These are phyloP conservation scores for Phaeoacremonium minimum DNA, from an alignment of 2,329 filamentous ascomycete species.

Conservation along the genomic window DNA sequence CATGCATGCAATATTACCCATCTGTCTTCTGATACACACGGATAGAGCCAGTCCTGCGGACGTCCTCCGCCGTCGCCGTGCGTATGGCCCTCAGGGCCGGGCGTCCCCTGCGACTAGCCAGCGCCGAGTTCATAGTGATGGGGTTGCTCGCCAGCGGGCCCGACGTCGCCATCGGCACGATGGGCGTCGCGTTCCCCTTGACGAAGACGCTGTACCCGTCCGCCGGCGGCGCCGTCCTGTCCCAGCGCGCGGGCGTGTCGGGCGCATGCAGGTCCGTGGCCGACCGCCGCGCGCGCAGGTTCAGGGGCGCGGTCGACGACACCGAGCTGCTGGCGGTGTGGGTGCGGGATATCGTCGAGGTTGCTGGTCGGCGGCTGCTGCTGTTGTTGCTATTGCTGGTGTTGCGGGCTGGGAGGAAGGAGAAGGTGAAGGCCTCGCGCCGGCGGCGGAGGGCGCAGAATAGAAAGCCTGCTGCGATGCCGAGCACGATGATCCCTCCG, in stretches of 20 bases:
- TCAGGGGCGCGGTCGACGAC: too few species aligned
- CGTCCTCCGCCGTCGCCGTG: not conserved
- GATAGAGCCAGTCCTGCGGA: not conserved
- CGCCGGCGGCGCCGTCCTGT: not conserved
- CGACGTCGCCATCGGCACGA: not conserved
- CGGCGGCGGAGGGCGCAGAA: not conserved
- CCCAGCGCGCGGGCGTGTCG: not conserved
- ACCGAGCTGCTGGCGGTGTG: too few species aligned
- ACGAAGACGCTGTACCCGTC: not conserved
- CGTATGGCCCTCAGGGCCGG: constrained; percentile 5
- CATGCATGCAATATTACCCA: too few species aligned
- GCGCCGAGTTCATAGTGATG: not conserved
- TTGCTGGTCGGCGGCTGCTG: not conserved
- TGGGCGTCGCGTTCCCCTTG: not conserved
- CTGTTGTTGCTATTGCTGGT: not conserved
- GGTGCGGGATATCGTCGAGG: not conserved
- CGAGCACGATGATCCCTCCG: not conserved
- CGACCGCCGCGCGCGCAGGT: too few species aligned
- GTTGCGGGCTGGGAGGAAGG: not conserved
- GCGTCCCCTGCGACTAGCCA: constrained; percentile 4
- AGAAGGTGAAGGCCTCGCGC: not conserved
- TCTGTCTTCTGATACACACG: not conserved
- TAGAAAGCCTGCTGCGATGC: not conserved
- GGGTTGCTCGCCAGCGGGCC: not conserved
- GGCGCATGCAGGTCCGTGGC: too few species aligned